Percentiles rank a stretch among this genome's conserved stretches.
phyloP scores from a whole-genome alignment of 2,329 filamentous ascomycete species.

The Colletotrichum cordylinicola region DNA sequence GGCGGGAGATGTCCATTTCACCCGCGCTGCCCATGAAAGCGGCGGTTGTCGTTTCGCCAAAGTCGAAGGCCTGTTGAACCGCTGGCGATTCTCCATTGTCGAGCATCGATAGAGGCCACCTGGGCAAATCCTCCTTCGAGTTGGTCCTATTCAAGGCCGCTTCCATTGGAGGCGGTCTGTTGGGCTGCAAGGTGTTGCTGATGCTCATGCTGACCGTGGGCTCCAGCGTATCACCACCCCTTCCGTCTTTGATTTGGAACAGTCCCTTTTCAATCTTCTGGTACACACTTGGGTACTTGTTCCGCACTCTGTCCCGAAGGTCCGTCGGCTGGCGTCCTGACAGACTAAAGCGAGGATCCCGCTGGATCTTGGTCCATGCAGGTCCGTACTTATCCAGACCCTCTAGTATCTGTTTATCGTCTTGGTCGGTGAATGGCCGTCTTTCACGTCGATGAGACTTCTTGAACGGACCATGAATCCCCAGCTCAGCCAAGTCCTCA shows the following conservation, averaged over 20 bases:
- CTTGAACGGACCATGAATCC: slow-evolving; percentile 67
- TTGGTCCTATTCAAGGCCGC: slow-evolving; percentile 43
- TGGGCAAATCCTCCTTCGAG: slow-evolving; percentile 53
- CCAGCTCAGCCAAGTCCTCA: slow-evolving; percentile 61
- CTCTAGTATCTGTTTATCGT: slow-evolving; percentile 66
- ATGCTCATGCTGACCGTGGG: slow-evolving; percentile 57
- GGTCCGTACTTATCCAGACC: slow-evolving; percentile 66
- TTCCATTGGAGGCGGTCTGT: slow-evolving; percentile 42
- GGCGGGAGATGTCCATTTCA: slow-evolving; percentile 68
- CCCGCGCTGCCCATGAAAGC: slow-evolving; percentile 49
- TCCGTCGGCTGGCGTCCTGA: slow-evolving; percentile 66
- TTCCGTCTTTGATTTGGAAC: slow-evolving; percentile 49
- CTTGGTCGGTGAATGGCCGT: slow-evolving; percentile 65
- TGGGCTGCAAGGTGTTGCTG: slow-evolving; percentile 47
- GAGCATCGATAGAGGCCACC: slow-evolving; percentile 44
- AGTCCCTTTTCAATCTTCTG: slow-evolving; percentile 60
- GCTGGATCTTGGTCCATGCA: slow-evolving; percentile 70
- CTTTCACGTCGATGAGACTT: slow-evolving; percentile 66
- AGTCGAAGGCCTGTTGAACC: slow-evolving; percentile 43
- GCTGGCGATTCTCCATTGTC: slow-evolving; percentile 32
- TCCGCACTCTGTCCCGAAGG: slow-evolving; percentile 66
- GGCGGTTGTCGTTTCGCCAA: slow-evolving; percentile 44
- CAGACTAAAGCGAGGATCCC: slow-evolving; percentile 63
- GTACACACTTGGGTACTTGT: slow-evolving; percentile 67
- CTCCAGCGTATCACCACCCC: slow-evolving; percentile 51